These are phyloP conservation scores for Choiromyces venosus DNA, from an alignment of 495 filamentous ascomycete species.

Conservation along the genomic window DNA sequence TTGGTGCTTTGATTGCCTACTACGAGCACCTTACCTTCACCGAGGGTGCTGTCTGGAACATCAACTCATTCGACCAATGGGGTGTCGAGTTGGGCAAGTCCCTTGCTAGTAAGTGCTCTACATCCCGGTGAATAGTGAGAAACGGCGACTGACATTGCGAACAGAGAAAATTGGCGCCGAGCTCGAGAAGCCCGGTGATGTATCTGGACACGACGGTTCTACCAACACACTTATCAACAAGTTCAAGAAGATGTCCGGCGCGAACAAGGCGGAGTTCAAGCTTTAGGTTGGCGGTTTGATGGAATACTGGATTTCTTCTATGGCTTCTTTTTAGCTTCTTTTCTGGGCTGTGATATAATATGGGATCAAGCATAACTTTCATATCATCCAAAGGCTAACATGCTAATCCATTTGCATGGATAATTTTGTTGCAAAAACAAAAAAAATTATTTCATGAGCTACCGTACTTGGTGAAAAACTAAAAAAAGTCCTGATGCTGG, in stretches of 20 bases:
- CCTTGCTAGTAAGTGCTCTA: constrained; percentile 57
- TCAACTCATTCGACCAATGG: constrained; percentile 99
- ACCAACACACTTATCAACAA: constrained; percentile 83
- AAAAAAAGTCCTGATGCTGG: neutral
- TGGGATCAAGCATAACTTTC: neutral
- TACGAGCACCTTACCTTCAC: constrained; percentile 98
- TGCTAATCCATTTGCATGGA: neutral
- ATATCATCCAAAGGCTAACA: neutral
- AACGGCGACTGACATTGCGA: neutral
- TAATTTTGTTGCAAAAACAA: neutral
- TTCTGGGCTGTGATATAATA: neutral
- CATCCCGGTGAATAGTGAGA: neutral
- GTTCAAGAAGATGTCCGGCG: constrained; percentile 58
- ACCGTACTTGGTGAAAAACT: neutral
- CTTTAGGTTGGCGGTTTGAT: neutral
- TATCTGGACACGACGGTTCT: constrained; percentile 69
- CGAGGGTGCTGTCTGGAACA: constrained; percentile 96
- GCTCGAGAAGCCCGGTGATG: constrained; percentile 62
- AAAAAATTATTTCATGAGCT: too few relatives aligned
- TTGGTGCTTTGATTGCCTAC: constrained; percentile 94
- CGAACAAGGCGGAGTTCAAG: neutral
- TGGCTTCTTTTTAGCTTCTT: neutral
- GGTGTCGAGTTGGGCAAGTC: constrained; percentile 97
- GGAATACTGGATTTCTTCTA: neutral
- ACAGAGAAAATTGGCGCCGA: constrained; percentile 49